Evolutionary conservation across 768 basidiomycete genomes (phyloP).

Genomic region (Suillus subluteus): DNA sequence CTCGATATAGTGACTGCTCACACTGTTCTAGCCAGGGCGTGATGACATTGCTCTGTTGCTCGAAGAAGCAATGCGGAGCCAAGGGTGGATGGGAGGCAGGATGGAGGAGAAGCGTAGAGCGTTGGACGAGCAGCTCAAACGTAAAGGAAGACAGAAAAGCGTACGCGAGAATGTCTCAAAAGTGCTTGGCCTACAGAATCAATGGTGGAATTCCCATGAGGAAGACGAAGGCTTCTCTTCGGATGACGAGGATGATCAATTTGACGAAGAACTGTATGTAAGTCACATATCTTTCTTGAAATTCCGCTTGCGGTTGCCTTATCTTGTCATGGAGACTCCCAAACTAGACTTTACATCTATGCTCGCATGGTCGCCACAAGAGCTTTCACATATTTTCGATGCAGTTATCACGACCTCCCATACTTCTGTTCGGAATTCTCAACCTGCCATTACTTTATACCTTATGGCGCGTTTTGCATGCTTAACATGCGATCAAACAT

Average conservation of each 20-base stretch:
- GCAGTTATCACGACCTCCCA: constrained; percentile 79
- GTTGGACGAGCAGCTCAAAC: constrained; percentile 60
- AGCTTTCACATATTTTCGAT: constrained; percentile 78
- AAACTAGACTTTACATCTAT: constrained; percentile 79
- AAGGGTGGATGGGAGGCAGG: constrained; percentile 80
- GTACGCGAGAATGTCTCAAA: constrained; percentile 63
- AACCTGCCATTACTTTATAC: constrained; percentile 92
- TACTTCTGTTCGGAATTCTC: constrained; percentile 70
- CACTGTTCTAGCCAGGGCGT: constrained; percentile 76
- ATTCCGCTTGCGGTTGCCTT: constrained; percentile 18
- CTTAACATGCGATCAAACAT: constrained; percentile 84
- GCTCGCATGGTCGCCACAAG: constrained; percentile 89
- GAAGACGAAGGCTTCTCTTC: constrained; percentile 48
- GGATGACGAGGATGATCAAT: constrained; percentile 48
- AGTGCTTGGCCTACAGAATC: constrained; percentile 55
- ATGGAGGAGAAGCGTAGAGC: constrained; percentile 70
- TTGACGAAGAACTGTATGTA: constrained; percentile 54
- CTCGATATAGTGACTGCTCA: constrained; percentile 90
- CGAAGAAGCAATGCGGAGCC: constrained; percentile 84
- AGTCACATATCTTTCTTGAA: constrained; percentile 19
- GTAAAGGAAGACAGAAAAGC: constrained; percentile 53
- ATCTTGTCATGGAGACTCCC: constrained; percentile 58
- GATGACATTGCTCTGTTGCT: constrained; percentile 87
- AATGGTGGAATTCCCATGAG: constrained; percentile 69
- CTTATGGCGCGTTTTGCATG: constrained; percentile 93